Percentiles rank a stretch among this genome's conserved stretches.
phyloP scores from a whole-genome alignment of 176 grass and related monocot species.

The Eragrostis curvula region DNA sequence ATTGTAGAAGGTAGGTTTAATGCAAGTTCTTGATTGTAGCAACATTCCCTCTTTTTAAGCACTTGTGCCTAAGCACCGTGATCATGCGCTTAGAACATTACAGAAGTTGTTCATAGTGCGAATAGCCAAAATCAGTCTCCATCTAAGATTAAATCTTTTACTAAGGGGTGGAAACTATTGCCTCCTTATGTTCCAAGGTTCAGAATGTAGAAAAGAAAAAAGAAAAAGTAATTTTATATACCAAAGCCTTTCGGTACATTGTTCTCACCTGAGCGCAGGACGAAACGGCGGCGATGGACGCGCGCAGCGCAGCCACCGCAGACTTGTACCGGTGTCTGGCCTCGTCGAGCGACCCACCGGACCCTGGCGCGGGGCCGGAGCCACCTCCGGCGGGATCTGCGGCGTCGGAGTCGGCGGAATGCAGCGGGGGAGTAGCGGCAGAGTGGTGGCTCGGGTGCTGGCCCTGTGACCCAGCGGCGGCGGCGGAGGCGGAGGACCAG shows the following conservation, averaged over 20 bases:
- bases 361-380: conserved; percentile 42
- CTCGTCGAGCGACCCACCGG: conserved; percentile 85
- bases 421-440: conserved; percentile 36
- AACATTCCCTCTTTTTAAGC: background rate
- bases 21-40: background rate
- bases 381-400: conserved; percentile 45
- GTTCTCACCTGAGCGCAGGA: conserved; percentile 56
- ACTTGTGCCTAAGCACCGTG: background rate
- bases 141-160: background rate
- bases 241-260: background rate
- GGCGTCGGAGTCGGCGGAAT: conserved; percentile 44
- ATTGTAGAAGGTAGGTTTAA: no score
- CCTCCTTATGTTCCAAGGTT: background rate
- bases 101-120: background rate
- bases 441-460: conserved; percentile 26
- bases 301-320: conserved; percentile 64
- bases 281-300: conserved; percentile 68
- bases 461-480: conserved; percentile 1
- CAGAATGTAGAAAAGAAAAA: background rate
- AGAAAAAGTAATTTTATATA: background rate
- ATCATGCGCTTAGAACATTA: background rate
- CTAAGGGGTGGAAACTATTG: background rate
- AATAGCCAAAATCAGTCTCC: background rate
- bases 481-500: conserved; percentile 68
- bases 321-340: conserved; percentile 89